phyloP scores from a whole-genome alignment of 805 yeast species.

The Pichia rugopelliculosa region DNA sequence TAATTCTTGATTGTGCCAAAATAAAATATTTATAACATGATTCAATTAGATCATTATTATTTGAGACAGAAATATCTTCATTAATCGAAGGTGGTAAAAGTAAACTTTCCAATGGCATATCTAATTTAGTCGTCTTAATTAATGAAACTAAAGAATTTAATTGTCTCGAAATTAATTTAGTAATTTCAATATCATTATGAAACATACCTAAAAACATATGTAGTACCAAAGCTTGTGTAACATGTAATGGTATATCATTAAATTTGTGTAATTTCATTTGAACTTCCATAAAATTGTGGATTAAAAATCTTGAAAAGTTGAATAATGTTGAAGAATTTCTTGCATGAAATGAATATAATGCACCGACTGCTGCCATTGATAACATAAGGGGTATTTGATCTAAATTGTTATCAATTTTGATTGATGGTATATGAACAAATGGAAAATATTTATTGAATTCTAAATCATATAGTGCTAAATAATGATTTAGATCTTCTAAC shows the following conservation, averaged over 20 bases:
- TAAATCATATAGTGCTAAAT: slow-evolving; percentile 62
- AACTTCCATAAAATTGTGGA: slow-evolving; percentile 58
- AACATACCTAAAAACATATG: slow-evolving; percentile 53
- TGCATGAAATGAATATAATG: slow-evolving; percentile 75
- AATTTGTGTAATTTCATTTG: slow-evolving; percentile 37
- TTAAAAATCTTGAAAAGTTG: slow-evolving; percentile 57
- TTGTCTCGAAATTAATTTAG: slow-evolving; percentile 43
- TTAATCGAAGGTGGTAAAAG: slow-evolving; percentile 35
- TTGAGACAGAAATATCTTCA: slow-evolving; percentile 13
- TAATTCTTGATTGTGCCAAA: slow-evolving; percentile 46
- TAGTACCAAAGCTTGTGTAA: slow-evolving; percentile 48
- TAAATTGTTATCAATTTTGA: slow-evolving; percentile 40
- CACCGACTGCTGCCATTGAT: slow-evolving; percentile 85
- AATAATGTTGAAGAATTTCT: slow-evolving; percentile 65
- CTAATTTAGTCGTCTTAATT: slow-evolving; percentile 44
- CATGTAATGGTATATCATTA: slow-evolving; percentile 49
- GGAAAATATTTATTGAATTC: slow-evolving; percentile 82
- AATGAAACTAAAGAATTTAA: slow-evolving; percentile 48
- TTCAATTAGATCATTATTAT: slow-evolving; percentile 26
- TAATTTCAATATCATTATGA: slow-evolving; percentile 45
- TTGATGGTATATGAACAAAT: slow-evolving; percentile 68
- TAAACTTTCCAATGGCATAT: slow-evolving; percentile 41
- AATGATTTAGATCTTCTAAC: slow-evolving; percentile 67
- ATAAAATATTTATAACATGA: slow-evolving; percentile 44
- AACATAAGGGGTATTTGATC: slow-evolving; percentile 58